phyloP scores from a whole-genome alignment of 129 eudicot species.

The Centrapalus pauciflorus region DNA sequence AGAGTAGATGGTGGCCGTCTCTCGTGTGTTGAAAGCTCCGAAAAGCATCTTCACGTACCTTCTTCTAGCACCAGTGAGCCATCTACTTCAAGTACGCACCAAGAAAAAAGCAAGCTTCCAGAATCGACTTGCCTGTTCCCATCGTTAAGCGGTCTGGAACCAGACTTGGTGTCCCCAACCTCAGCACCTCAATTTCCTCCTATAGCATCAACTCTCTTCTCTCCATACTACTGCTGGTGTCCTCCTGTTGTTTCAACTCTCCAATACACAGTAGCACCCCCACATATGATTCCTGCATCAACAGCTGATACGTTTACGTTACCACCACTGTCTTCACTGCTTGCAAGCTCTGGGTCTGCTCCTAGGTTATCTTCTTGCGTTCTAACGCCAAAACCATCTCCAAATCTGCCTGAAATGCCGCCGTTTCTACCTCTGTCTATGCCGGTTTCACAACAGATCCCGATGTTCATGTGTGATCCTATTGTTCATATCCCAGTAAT shows the following conservation, averaged over 20 bases:
- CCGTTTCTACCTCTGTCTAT: conserved; percentile 44
- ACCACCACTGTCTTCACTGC: conserved; percentile 59
- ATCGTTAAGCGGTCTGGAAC: conserved; percentile 31
- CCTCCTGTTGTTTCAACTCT: conserved; percentile 61
- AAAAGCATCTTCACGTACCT: conserved; percentile 11
- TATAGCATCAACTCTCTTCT: conserved; percentile 19
- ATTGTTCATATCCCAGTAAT: conserved; percentile 75
- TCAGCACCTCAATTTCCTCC: conserved; percentile 20
- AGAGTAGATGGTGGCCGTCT: not conserved
- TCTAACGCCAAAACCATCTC: conserved; percentile 31
- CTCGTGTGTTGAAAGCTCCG: conserved; percentile 25
- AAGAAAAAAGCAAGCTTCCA: conserved; percentile 18
- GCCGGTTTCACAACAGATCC: conserved; percentile 59
- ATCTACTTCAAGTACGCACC: conserved; percentile 13
- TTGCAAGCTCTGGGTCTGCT: conserved; percentile 30
- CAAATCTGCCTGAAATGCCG: conserved; percentile 42
- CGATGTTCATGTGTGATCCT: conserved; percentile 74
- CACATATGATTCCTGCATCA: conserved; percentile 31
- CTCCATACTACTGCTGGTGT: conserved; percentile 86
- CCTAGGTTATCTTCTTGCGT: conserved; percentile 30
- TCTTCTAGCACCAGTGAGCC: conserved; percentile 10
- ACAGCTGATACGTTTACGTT: conserved; percentile 39
- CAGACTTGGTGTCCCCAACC: conserved; percentile 21
- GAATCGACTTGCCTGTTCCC: conserved; percentile 28
- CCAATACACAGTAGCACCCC: conserved; percentile 30